These are phyloP conservation scores for Cucurbita maxima DNA, from an alignment of 306 rosid species.

Conservation along the genomic window DNA sequence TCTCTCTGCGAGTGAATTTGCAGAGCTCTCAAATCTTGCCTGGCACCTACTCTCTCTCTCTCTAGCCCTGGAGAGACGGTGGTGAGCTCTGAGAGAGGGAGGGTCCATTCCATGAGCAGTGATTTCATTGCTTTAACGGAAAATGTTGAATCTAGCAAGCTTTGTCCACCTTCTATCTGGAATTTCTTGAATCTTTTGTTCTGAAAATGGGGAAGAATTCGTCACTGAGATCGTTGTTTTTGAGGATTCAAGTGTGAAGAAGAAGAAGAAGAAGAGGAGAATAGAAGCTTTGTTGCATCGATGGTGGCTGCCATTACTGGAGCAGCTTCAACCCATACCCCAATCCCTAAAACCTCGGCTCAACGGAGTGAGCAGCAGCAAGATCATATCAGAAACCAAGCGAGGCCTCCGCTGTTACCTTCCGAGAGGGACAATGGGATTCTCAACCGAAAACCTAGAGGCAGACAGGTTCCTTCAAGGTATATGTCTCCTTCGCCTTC, in stretches of 20 bases:
- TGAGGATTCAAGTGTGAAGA: constrained; percentile 36
- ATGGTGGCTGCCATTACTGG: constrained; percentile 96
- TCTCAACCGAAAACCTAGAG: constrained; percentile 44
- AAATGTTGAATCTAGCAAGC: constrained; percentile 22
- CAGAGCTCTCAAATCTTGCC: constrained; percentile 9
- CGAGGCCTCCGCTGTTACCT: constrained; percentile 40
- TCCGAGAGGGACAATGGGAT: constrained; percentile 57
- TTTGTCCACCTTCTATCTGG: background rate
- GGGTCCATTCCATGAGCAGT: background rate
- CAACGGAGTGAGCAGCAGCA: constrained; percentile 8
- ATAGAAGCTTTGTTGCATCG: constrained; percentile 13
- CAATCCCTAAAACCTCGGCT: constrained; percentile 22
- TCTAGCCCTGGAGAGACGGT: constrained; percentile 3
- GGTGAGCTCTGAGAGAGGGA: background rate
- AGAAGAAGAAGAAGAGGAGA: background rate
- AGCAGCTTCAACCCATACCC: constrained; percentile 21
- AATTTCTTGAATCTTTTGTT: constrained; percentile 23
- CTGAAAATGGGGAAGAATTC: background rate
- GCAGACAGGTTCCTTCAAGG: constrained; percentile 84
- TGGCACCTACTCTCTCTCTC: background rate
- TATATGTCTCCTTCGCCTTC: constrained; percentile 87
- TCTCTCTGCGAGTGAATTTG: background rate
- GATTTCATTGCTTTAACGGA: constrained; percentile 16
- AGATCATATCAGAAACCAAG: constrained; percentile 14
- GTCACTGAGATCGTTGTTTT: background rate